phyloP scores from a whole-genome alignment of 2,329 filamentous ascomycete species.

The Cercospora beticola region DNA sequence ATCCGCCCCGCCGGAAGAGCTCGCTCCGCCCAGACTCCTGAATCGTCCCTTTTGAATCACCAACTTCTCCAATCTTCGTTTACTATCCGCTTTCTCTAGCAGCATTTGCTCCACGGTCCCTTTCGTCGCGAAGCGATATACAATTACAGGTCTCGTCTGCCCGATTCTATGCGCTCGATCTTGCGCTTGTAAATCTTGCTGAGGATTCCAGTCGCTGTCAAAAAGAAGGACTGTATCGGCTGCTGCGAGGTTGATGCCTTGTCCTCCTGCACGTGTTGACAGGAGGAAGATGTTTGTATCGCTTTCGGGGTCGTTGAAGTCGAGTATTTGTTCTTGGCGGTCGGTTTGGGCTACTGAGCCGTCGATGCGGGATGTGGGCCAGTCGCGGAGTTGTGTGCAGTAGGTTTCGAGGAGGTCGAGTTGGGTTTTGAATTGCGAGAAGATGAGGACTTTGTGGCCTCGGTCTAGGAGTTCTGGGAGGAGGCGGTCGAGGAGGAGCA shows the following conservation, averaged over 20 bases:
- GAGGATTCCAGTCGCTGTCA: conserved; percentile 90
- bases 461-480: conserved; percentile 70
- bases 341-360: conserved; percentile 73
- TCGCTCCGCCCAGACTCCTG: conserved; percentile 45
- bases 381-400: conserved; percentile 71
- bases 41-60: conserved; percentile 94
- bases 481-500: conserved; percentile 87
- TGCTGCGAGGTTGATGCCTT: conserved; percentile 89
- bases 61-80: conserved; percentile 86
- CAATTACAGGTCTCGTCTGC: conserved; percentile 85
- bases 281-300: conserved; percentile 73
- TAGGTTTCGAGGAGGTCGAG: conserved; percentile 90
- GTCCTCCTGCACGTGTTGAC: conserved; percentile 86
- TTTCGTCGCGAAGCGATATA: conserved; percentile 90
- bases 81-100: conserved; percentile 83
- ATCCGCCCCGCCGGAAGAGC: conserved; percentile 39
- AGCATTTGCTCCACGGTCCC: conserved; percentile 88
- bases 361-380: conserved; percentile 87
- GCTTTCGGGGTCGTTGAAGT: conserved; percentile 47
- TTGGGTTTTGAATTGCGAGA: conserved; percentile 94
- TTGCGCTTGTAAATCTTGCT: conserved; percentile 94
- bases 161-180: conserved; percentile 94
- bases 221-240: conserved; percentile 93
- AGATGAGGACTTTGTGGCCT: conserved; percentile 89
- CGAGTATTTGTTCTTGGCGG: conserved; percentile 50